phyloP scores from a whole-genome alignment of 202 grass and related monocot genomes.

The Schoenoplectus triqueter region DNA sequence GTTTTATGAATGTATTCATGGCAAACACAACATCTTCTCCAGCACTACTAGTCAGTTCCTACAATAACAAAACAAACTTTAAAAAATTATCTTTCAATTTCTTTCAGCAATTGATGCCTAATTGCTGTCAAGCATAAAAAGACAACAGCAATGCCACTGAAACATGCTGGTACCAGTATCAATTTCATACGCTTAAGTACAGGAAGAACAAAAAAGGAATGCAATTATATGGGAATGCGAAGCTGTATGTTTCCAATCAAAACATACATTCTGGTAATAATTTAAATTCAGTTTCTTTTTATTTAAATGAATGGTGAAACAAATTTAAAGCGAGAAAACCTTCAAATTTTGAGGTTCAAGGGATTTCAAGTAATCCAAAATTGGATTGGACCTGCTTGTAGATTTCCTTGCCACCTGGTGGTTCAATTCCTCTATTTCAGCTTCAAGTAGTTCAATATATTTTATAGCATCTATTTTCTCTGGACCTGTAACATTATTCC shows the following conservation, averaged over 20 bases:
- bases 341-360: conserved; percentile 95
- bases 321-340: conserved; percentile 47
- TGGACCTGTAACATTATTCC: conserved; percentile 80
- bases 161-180: background rate
- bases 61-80: conserved; percentile 31
- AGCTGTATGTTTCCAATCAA: background rate
- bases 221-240: background rate
- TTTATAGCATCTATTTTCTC: conserved; percentile 88
- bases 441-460: conserved; percentile 92
- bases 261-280: background rate
- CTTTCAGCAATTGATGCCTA: conserved; percentile 24
- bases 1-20: conserved; percentile 94
- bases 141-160: background rate
- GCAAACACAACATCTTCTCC: conserved; percentile 93
- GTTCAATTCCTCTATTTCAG: conserved; percentile 83
- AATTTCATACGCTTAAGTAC: background rate
- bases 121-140: background rate
- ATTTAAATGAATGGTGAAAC: background rate
- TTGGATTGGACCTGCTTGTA: conserved; percentile 68
- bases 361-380: conserved; percentile 83
- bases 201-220: conserved; percentile 2
- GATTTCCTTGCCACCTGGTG: conserved; percentile 66
- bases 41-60: conserved; percentile 83
- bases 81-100: background rate
- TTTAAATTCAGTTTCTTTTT: conserved; percentile 4